Evolutionary conservation across 1,139 yeast genomes (phyloP), one percentile per base, ranked within the genome.

Genomic region (Candida freyschussii): DNA sequence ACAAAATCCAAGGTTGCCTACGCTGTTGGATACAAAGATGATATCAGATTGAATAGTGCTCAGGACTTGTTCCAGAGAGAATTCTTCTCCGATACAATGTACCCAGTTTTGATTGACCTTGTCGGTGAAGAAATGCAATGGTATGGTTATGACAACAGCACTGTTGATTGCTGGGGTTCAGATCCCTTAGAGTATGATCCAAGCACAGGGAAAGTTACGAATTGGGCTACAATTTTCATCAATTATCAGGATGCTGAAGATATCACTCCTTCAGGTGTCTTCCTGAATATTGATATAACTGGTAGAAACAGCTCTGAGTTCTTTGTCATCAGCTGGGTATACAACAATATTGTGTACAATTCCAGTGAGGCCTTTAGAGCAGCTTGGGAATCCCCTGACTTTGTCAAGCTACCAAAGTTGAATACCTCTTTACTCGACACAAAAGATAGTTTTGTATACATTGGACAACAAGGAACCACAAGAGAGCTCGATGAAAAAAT

Each of bases 111-210:
- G 17, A 23, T 24, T 5, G 35, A 34, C 9, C 32, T 46, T 13
- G 33, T 44, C 22, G 40, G 34, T 22, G 50, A 36, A 24, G 43
- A 16, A 28, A 41, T 33, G 27, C 44, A 32, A 21, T 41, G 36
- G 7, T 44, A 30, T 13, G 45, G 45, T 18, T 12, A 26, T 16
- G 44, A 43, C 16, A 37, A 41, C 36, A 31, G 44, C 13, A 32
- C 45, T 12, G 23, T 47, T 11, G 46, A 44, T 3, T 37, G 41
- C 23, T 50, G 53, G 53, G 43, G 41, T 35, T 45, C 52, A 7
- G 52, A 48, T 29, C 54, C 54, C 10, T 25, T 46, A 14, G 32
- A 30, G 11, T 41, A 21, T 17, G 46, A 47, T 24, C 39, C 37
- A 12, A 45, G 36, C 5, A 39, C 43, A 11, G 32, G 36, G 17